A percentile compares a stretch with the other conserved stretches of the same genome.
Evolutionary conservation across 2,329 filamentous ascomycete genomes (phyloP).

Genomic region (Lecanicillium sp.): DNA sequence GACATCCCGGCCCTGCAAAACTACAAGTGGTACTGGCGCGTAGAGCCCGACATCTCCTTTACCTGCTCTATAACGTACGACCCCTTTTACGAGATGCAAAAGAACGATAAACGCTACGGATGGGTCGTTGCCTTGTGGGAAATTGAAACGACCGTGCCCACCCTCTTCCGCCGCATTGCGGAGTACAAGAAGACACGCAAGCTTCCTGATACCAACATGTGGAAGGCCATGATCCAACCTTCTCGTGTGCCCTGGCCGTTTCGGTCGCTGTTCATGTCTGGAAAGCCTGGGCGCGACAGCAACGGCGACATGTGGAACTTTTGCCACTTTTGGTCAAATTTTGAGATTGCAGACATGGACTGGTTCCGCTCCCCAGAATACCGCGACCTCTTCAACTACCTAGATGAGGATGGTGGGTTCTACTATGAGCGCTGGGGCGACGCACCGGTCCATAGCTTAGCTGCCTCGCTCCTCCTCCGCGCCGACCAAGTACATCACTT

Average conservation of each 20-base stretch:
- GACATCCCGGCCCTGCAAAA: constrained; percentile 29
- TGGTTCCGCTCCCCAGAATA: constrained; percentile 33
- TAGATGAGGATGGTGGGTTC: constrained; percentile 34
- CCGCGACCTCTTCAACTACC: constrained; percentile 30
- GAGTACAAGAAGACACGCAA: constrained; percentile 31
- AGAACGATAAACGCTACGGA: constrained; percentile 34
- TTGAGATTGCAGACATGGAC: constrained; percentile 38
- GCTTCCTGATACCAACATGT: constrained; percentile 27
- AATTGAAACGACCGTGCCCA: constrained; percentile 31
- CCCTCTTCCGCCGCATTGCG: constrained; percentile 30
- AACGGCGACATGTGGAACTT: constrained; percentile 34
- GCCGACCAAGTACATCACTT: constrained; percentile 34
- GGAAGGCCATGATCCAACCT: constrained; percentile 31
- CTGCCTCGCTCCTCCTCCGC: constrained; percentile 31
- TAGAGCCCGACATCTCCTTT: constrained; percentile 37
- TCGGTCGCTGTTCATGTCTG: constrained; percentile 25
- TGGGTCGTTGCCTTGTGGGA: constrained; percentile 37
- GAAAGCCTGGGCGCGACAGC: constrained; percentile 27
- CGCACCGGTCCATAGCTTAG: constrained; percentile 35
- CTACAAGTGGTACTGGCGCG: constrained; percentile 40
- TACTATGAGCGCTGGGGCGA: constrained; percentile 39
- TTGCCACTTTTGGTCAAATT: constrained; percentile 42
- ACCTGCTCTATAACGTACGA: constrained; percentile 40
- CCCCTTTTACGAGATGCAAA: constrained; percentile 37
- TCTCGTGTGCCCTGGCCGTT: constrained; percentile 35